Evolutionary conservation across 208 protist genomes (phyloP).

Genomic region (Trypanosoma scelopori): DNA sequence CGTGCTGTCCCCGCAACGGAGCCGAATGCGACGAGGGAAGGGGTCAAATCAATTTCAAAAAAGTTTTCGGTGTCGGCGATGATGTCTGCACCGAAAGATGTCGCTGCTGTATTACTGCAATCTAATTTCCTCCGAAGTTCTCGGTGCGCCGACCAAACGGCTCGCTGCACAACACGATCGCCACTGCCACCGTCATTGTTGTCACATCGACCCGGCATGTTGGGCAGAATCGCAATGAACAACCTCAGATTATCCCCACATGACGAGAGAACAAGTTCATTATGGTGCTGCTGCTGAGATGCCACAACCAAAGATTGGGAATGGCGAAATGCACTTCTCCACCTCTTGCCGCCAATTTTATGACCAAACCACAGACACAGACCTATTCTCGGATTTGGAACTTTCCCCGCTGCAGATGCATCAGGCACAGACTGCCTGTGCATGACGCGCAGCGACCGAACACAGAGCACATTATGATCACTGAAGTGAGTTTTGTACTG

Average conservation of each 20-base stretch:
- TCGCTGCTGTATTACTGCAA: neutral
- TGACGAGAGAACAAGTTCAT: slow-evolving; percentile 13
- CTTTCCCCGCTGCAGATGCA: neutral
- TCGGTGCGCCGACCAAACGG: neutral
- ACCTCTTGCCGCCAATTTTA: neutral
- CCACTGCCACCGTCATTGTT: neutral
- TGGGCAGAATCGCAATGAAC: slow-evolving; percentile 10
- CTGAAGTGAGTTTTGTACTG: neutral
- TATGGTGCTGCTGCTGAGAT: neutral
- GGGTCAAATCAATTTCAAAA: slow-evolving; percentile 58
- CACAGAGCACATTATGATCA: slow-evolving; percentile 11
- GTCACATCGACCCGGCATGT: neutral
- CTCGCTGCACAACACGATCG: neutral
- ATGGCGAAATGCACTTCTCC: slow-evolving; percentile 2
- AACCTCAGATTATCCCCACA: neutral
- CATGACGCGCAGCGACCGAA: slow-evolving; percentile 9
- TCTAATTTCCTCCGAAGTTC: neutral
- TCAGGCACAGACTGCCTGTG: neutral
- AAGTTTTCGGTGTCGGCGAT: slow-evolving; percentile 66
- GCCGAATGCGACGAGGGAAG: slow-evolving; percentile 41
- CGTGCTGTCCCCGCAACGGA: slow-evolving; percentile 44
- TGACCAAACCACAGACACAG: slow-evolving; percentile 14
- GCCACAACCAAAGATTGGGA: slow-evolving; percentile 5
- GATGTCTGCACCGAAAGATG: slow-evolving; percentile 5
- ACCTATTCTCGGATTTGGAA: neutral